Base-by-base conservation (phyloP, 228 moss, liverwort and hornwort genomes). In the Sphagnum magellanicum region DNA sequence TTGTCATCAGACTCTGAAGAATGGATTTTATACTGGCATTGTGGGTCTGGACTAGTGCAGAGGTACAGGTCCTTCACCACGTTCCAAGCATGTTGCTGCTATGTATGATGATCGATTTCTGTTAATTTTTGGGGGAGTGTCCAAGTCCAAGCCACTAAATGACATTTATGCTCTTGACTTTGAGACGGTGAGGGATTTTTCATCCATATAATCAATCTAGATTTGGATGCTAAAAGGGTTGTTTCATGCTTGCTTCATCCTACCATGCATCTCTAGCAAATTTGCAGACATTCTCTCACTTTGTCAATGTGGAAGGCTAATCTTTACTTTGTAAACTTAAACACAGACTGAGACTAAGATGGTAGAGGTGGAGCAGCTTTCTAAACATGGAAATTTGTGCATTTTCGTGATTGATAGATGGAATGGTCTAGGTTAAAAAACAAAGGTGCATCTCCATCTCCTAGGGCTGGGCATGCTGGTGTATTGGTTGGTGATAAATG, bases 71-170 rank as follows among this genome's bases (percentile, higher is more conserved):
- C 98, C 98, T 67, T 90, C 93, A 61, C 84, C 94, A 32, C 87
- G 98, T 32, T 64, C 98, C 6, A 90, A 79, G 74, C 98, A 98
- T 68, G 82, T 82, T 59, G 92, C 94, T 59, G 90, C 88, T 65
- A 94, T 98, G 94, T 94, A 98, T 53, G 90, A 98, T 66, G 98
- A 98, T 69, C 90, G 98, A 49, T 94, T 92, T 71, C 67, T 98
- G 55, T 65, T 98, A 71, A 74, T 98, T 16, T 98, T 92, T 64
- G 98, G 98, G 65, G 98, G 98, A 81, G 94, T 87, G 11, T 92
- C 98, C 17, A 92, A 86, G 74, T 86, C 91, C 5, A 98, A 87
- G 70, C 76, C 87, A 62, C 88, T 93, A 48, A 84, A 74, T 70
- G 94, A 94, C 74, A 68, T 90, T 0, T 94, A 74, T 67, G 93